Evolutionary conservation across 2,329 filamentous ascomycete genomes (phyloP).

Genomic region (Fusarium chaquense): DNA sequence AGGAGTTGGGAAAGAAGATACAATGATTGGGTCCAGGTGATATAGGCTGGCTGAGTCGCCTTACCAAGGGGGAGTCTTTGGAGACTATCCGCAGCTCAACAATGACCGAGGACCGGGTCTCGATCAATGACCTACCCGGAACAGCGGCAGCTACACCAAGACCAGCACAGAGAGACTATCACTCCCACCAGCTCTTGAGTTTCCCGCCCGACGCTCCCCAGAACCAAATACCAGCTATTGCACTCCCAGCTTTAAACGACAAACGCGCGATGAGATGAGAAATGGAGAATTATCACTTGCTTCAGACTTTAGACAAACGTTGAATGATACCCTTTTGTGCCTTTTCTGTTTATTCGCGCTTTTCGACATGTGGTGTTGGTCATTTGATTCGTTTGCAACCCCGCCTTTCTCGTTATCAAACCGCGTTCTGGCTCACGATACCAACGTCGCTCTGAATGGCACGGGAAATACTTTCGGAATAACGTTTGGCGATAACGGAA

Average conservation of each 20-base stretch:
- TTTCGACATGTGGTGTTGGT: neutral
- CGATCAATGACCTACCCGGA: neutral
- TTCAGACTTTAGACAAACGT: conserved; percentile 15
- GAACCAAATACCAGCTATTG: neutral
- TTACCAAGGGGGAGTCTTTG: neutral
- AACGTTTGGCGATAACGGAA: neutral
- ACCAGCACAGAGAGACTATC: neutral
- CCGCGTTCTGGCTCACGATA: neutral
- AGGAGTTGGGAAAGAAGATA: neutral
- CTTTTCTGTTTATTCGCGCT: neutral
- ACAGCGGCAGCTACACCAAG: no score
- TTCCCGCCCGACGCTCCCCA: no score
- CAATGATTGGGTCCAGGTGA: no score
- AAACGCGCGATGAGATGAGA: neutral
- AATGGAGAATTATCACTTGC: neutral
- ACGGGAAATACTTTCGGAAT: neutral
- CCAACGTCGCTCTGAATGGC: neutral
- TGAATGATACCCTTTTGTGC: conserved; percentile 44
- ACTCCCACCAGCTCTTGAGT: neutral
- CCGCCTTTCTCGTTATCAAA: neutral
- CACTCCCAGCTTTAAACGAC: neutral
- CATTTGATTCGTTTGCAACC: neutral
- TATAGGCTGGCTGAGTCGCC: neutral
- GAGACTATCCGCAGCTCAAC: neutral
- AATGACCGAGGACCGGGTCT: no score